Base-by-base conservation (phyloP, 2,329 filamentous ascomycete genomes). In the Alternaria arborescens region DNA sequence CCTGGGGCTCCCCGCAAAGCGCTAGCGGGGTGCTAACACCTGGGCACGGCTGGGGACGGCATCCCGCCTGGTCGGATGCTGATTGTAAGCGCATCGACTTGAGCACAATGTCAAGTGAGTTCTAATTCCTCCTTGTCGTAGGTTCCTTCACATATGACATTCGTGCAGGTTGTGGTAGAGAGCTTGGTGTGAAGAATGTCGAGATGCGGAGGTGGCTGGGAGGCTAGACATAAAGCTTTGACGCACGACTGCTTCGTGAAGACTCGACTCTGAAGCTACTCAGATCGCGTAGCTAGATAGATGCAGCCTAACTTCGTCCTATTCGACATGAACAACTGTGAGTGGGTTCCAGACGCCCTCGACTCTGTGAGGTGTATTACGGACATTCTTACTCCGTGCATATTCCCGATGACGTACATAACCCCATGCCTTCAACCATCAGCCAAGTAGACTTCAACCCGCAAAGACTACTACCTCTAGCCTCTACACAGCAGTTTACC, bases 401-500 rank as follows among this genome's bases (percentile, higher is more conserved):
- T 14, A 14, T 6, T 16, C 32, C 11, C 12, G 12, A 12, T 34
- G 32, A 34, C 32, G 32, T 34, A 34, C 14, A 34, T 14, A 16
- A 34, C 32, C 30, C 32, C 32, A 34, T 34, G 32, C 6, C 32
- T 34, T 34, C 12, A 14, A 34, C 32, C 32, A 34, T 14, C 32
- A 34, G 32, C 20, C 40, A 52, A 10, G 30, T 12, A 32, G 18
- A 22, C 40, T n/a, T 20, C 36, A 50, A 6, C 30, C 16, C 38
- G 38, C 52, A 44, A 22, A 44, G 5, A 50, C 43, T 16, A n/a
- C 36, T 12, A 41, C 11, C 26, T 20, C 5, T 16, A 26, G 22
- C 58, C 43, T 46, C 54, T 46, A 52, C 58, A 14, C 60, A 51
- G 30, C 11, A 50, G 3, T 65, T 68, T 11, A 56, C 59, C 11